A percentile compares a stretch with the other conserved stretches of the same genome.
Conservation (phyloP, 2,329 filamentous ascomycete genomes). For the Aspergillus phoenicis region DNA sequence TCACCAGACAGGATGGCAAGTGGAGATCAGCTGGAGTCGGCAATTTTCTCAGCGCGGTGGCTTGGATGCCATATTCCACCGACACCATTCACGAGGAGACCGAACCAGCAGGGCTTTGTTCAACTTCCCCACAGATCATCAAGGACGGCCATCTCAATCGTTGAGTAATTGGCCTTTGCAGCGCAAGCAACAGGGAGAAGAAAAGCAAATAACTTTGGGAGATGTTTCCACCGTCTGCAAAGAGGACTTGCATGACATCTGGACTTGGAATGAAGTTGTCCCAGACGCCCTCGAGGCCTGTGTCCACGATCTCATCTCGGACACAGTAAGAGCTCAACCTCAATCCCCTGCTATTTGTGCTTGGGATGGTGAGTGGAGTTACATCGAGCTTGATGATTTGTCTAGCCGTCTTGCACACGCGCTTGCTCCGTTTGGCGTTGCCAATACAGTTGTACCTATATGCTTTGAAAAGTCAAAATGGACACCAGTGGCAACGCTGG, state of each 20-base stretch:
- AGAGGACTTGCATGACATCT: background rate
- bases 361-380: background rate
- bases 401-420: background rate
- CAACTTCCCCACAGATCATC: background rate
- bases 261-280: background rate
- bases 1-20: background rate
- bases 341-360: background rate
- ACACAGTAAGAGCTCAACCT: background rate
- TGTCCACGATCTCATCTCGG: background rate
- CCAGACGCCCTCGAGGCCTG: background rate
- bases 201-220: background rate
- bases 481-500: conserved; percentile 4
- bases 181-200: too few species aligned
- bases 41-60: background rate
- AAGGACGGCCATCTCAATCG: background rate
- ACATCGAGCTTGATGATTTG: background rate
- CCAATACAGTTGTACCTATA: background rate
- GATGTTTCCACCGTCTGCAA: background rate
- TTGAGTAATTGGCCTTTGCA: background rate
- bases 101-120: background rate
- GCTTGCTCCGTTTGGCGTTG: background rate
- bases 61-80: background rate
- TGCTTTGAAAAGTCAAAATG: conserved; percentile 10
- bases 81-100: background rate
- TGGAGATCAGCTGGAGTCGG: background rate